Conservation (phyloP, 192 early-diverging fungal genomes). For the Coemansia sp. region DNA sequence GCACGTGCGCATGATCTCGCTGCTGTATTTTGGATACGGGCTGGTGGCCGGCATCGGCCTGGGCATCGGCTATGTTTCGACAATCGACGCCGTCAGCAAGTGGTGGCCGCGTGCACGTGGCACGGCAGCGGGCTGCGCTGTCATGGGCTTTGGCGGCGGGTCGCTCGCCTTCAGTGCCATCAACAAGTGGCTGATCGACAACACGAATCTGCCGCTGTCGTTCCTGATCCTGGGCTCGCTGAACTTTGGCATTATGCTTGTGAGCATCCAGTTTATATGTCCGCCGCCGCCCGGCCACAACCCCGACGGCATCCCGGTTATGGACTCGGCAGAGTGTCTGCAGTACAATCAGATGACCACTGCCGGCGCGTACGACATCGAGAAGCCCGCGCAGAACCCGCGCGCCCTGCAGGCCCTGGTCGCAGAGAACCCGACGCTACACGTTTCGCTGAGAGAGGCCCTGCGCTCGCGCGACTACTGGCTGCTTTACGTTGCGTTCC, state of each 20-base stretch:
- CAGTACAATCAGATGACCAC: not conserved
- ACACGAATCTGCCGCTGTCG: constrained; percentile 55
- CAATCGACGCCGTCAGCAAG: constrained; percentile 60
- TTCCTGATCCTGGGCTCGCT: constrained; percentile 67
- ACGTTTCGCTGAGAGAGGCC: constrained; percentile 56
- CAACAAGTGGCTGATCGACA: constrained; percentile 58
- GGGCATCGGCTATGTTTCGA: constrained; percentile 64
- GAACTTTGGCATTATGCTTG: constrained; percentile 62
- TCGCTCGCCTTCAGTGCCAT: constrained; percentile 67
- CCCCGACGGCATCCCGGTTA: constrained; percentile 60
- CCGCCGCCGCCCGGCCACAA: constrained; percentile 67
- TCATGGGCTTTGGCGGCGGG: constrained; percentile 75
- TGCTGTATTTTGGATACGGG: constrained; percentile 66
- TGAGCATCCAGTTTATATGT: constrained; percentile 56
- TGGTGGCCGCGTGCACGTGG: constrained; percentile 65
- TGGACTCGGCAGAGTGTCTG: constrained; percentile 10
- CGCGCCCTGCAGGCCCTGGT: not conserved
- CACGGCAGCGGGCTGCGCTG: constrained; percentile 61
- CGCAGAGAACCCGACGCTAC: constrained; percentile 24
- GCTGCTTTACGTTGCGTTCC: constrained; percentile 59
- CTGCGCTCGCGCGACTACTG: constrained; percentile 60
- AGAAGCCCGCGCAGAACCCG: not conserved
- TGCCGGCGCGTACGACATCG: not conserved
- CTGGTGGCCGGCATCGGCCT: constrained; percentile 61
- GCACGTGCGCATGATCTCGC: constrained; percentile 53